A percentile compares a stretch with the other conserved stretches of the same genome.
Evolutionary conservation across 352 stramenopile genomes (phyloP).

Genomic region (Globisporangium splendens): DNA sequence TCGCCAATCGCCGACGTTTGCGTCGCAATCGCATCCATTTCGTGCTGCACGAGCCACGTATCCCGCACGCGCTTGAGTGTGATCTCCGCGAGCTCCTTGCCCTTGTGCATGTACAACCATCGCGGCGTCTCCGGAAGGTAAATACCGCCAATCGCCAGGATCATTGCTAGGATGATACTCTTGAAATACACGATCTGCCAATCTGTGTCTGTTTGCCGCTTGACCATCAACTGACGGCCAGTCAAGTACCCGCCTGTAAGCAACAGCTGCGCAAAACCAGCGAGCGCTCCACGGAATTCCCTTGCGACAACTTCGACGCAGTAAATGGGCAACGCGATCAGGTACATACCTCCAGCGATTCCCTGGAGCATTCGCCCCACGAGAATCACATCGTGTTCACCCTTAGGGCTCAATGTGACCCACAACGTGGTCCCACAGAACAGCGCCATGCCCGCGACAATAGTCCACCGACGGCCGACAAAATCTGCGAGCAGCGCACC

Average conservation of each 20-base stretch:
- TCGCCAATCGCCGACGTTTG: constrained; percentile 7
- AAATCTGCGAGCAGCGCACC: constrained; percentile 6
- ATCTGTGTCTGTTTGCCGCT: neutral
- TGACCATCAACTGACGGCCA: neutral
- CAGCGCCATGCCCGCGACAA: constrained; percentile 1
- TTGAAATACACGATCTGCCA: constrained; percentile 9
- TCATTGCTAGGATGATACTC: neutral
- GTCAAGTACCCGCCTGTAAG: neutral
- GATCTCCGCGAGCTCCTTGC: constrained; percentile 31
- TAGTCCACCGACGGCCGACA: constrained; percentile 6
- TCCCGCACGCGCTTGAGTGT: constrained; percentile 25
- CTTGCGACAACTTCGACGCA: constrained; percentile 12
- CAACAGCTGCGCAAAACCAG: constrained; percentile 8
- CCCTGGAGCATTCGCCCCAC: constrained; percentile 5
- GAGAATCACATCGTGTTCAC: neutral
- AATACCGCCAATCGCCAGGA: constrained; percentile 36
- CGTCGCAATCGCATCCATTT: constrained; percentile 32
- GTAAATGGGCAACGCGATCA: constrained; percentile 11
- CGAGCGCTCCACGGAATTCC: constrained; percentile 9
- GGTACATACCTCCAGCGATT: constrained; percentile 11
- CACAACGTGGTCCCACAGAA: constrained; percentile 10
- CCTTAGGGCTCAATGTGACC: constrained; percentile 1
- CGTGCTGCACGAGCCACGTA: constrained; percentile 19
- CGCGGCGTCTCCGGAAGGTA: constrained; percentile 47
- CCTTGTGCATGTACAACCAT: constrained; percentile 43